Conservation (phyloP, 2,329 filamentous ascomycete species). For the Corinectria fuckeliana region DNA sequence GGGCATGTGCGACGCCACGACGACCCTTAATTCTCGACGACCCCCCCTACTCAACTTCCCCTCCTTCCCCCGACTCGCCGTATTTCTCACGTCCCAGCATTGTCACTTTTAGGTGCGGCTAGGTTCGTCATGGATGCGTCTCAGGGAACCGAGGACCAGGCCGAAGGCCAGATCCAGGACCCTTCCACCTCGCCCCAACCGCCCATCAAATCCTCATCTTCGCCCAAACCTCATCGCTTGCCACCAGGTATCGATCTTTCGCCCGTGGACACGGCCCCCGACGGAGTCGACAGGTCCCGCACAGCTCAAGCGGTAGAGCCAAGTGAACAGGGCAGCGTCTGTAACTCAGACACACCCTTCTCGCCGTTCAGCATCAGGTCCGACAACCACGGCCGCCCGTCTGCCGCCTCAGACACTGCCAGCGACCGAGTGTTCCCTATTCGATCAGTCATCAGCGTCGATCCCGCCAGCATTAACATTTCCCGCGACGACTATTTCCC, state of each 20-base stretch:
- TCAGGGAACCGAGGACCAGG: conserved; percentile 22
- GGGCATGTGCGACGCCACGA: conserved; percentile 33
- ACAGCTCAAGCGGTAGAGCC: conserved; percentile 26
- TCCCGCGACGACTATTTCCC: conserved; percentile 49
- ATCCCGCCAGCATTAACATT: conserved; percentile 55
- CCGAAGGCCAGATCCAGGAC: conserved; percentile 13
- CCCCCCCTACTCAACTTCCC: conserved; percentile 15
- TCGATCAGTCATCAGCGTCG: conserved; percentile 77
- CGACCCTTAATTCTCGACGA: conserved; percentile 18
- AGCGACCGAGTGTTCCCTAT: conserved; percentile 79
- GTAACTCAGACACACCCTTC: conserved; percentile 34
- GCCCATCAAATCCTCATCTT: conserved; percentile 15
- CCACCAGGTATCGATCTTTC: conserved; percentile 3
- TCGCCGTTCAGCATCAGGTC: conserved; percentile 53
- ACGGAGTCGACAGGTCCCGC: conserved; percentile 16
- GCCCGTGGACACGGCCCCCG: conserved; percentile 11
- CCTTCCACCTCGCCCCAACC: neutral
- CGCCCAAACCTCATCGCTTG: neutral
- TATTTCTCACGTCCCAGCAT: conserved; percentile 9
- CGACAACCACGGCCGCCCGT: conserved; percentile 44
- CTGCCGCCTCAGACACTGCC: conserved; percentile 45
- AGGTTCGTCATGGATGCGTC: conserved; percentile 33
- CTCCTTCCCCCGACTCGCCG: conserved; percentile 11
- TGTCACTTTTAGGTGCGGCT: conserved; percentile 25
- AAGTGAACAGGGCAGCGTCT: conserved; percentile 29